Evolutionary conservation across 1,284 basidiomycete species (phyloP).

Genomic region (Omphalotus olearius): DNA sequence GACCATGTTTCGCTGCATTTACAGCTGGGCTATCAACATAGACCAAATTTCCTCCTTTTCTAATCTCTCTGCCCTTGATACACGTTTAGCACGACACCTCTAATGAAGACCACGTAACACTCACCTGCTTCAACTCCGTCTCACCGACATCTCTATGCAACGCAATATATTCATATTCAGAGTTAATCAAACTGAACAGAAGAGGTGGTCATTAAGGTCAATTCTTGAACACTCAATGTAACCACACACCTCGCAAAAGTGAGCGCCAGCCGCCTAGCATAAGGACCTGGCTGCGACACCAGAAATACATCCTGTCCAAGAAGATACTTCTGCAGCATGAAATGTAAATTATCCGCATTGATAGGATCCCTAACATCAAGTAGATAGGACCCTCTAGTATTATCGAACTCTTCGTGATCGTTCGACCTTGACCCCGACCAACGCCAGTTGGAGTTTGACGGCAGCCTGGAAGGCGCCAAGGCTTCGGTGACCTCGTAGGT

Average conservation of each 20-base stretch:
- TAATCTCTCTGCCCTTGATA: constrained; percentile 52
- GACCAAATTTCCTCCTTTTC: constrained; percentile 51
- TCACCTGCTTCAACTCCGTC: constrained; percentile 60
- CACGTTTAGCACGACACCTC: neutral
- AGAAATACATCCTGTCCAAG: constrained; percentile 65
- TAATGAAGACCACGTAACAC: constrained; percentile 5
- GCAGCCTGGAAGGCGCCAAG: constrained; percentile 41
- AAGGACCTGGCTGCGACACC: constrained; percentile 60
- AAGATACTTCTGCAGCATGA: constrained; percentile 64
- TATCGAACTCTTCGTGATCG: neutral
- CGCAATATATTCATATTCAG: constrained; percentile 64
- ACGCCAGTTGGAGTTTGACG: constrained; percentile 19
- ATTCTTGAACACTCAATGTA: neutral
- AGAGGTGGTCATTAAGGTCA: neutral
- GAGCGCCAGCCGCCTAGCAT: constrained; percentile 54
- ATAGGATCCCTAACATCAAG: constrained; percentile 47
- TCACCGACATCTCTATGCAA: constrained; percentile 66
- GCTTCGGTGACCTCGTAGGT: constrained; percentile 50
- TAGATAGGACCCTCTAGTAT: constrained; percentile 31
- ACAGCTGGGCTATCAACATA: constrained; percentile 66
- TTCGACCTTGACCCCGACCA: neutral
- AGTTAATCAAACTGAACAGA: constrained; percentile 46
- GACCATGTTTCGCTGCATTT: constrained; percentile 59
- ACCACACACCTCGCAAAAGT: constrained; percentile 54
- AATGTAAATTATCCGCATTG: constrained; percentile 56